These are phyloP conservation scores for Colletotrichum sublineola DNA, from an alignment of 2,329 filamentous ascomycete genomes.

Conservation along the genomic window DNA sequence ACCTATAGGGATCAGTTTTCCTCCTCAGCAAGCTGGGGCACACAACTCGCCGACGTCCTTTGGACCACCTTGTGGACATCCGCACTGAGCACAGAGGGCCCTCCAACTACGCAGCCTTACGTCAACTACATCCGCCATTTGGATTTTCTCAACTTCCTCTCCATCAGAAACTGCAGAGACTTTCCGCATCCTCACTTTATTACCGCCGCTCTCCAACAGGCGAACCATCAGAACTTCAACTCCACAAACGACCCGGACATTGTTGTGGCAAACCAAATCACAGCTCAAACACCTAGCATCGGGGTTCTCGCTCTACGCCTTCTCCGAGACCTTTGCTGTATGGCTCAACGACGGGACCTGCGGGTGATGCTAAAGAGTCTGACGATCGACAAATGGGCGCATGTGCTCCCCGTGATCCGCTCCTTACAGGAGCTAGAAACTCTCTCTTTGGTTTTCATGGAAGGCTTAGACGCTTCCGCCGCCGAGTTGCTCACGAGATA, in stretches of 20 bases:
- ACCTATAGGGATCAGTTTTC: not conserved
- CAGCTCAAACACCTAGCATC: not conserved
- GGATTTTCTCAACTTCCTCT: not conserved
- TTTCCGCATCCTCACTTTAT: not conserved
- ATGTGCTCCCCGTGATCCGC: not conserved
- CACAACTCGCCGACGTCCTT: not conserved
- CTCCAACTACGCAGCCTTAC: not conserved
- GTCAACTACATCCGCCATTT: not conserved
- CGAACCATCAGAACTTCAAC: not conserved
- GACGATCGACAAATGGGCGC: constrained; percentile 3
- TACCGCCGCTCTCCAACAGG: not conserved
- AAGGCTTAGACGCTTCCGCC: not conserved
- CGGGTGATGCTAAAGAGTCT: constrained; percentile 3
- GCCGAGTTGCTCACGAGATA: not conserved
- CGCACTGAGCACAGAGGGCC: not conserved
- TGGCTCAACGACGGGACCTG: not conserved
- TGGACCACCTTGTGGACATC: not conserved
- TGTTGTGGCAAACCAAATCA: not conserved
- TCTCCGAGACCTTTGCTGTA: not conserved
- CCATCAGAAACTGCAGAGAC: not conserved
- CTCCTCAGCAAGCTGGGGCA: not conserved
- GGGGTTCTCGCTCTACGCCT: not conserved
- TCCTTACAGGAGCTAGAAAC: constrained; percentile 4
- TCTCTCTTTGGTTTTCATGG: not conserved
- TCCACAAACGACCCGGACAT: not conserved